Evolutionary conservation across 2,329 filamentous ascomycete genomes (phyloP), one percentile per base, ranked within the genome.

Genomic region (Myrmaecium sp.): DNA sequence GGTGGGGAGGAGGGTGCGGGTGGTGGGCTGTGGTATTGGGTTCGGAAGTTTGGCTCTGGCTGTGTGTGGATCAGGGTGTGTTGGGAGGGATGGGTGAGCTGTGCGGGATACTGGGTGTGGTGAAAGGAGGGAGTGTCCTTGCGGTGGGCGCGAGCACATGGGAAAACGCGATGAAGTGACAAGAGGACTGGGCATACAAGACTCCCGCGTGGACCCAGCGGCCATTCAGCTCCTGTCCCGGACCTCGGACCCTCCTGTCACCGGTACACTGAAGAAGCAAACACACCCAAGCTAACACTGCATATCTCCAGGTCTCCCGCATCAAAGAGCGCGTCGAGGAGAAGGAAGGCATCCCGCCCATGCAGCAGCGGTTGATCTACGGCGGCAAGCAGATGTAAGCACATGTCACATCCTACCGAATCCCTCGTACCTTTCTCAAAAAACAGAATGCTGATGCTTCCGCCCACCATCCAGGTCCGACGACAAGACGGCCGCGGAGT

Each of bases 291-390:
- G 5, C 13, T 7, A 8, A 8, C 14, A n/a, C n/a, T n/a, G n/a
- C n/a, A n/a, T n/a, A n/a, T n/a, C 16, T 12, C 3, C 38, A 92
- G 83, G 80, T 95, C 41, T 75, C 78, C 21, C 74, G 84, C 53
- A 95, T 98, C 66, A 98, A 98, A 66, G 89, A 95, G 59, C 84
- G 86, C 46, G 89, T 98, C 30, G 89, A 98, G 57, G 89, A 98
- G 63, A 95, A 95, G 60, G 89, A 95, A 52, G 89, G 89, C 30
- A 98, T 98, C 43, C 86, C 89, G 22, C 89, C 89, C 1, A 83
- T 89, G 11, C 89, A 98, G 58, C 89, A 98, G 58, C 75, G 89
- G 32, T 62, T 98, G 38, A 98, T 98, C 46, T 94, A 77, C 49
- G 83, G 86, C 28, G 89, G 89, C 46, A 98, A 98, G 64, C 89